Base-by-base conservation (phyloP, 352 stramenopile genomes). In the Thraustochytrium sp. region DNA sequence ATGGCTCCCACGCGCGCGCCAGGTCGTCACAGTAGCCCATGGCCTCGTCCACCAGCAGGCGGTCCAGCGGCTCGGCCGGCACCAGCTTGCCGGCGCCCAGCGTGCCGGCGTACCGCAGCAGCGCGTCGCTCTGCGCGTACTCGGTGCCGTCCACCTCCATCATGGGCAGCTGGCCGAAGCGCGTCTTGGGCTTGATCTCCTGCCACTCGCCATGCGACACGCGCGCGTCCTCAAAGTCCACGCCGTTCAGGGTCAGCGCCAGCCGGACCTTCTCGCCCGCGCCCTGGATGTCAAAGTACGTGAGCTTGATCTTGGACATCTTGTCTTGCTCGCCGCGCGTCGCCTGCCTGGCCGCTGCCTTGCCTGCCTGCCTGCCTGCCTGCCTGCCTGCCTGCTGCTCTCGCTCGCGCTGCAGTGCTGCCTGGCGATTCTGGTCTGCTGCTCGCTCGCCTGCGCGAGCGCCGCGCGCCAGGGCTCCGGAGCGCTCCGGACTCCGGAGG, bases 211-310 rank as follows among this genome's bases (percentile, higher is more conserved):
- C 21, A 73, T 88, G 86, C 2, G 74, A 48, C 29, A 91, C 68
- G 2, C 86, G 74, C 18, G 86, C 76, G 56, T 92, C 88, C 40
- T 91, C 87, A 74, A 90, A 92, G 1, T 76, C 65, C 16, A 90
- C 82, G 29, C 54, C 54, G 21, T 82, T 83, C 9, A 92, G 42
- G 18, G 68, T 40, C 8, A 91, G 64, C 0, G 87, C 85, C 5
- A 91, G 72, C 8, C 88, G 85, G 82, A 86, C 74, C 16, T 80
- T 84, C 75, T 91, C 88, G 16, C 82, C 88, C 3, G 72, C 82
- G 51, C 87, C 87, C 76, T 89, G 85, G 77, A 90, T 89, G 26
- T 85, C 76, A 61, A 91, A 91, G 85, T 91, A 91, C n/a, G 86
- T 85, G 16, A 91, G 73, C 59, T 88, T 88, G 49, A 90, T 54